Evolutionary conservation across 2,329 filamentous ascomycete genomes (phyloP), one percentile per base, ranked within the genome.

Genomic region (Cercospora sesami): DNA sequence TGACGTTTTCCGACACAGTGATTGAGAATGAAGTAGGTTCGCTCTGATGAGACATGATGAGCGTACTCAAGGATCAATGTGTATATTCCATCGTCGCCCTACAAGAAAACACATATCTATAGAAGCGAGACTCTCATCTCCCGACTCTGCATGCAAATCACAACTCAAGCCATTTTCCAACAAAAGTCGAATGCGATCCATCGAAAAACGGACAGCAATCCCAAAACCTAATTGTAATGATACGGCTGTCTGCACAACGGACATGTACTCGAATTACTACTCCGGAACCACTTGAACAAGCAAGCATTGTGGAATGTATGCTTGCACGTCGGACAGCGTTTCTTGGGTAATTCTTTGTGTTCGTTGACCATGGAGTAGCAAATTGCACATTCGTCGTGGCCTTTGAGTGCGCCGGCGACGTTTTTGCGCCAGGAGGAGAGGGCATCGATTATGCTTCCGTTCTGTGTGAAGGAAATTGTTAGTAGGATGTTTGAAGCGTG

Each of bases 281-380:
- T 94, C 84, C 92, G 91, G 84, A 99, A 98, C 95, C 95, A 99
- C 81, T 94, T 94, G 83, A 93, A 97, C 80, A 99, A 81, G 81
- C 95, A 99, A 2, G 87, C 87, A 0, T 90, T 87, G 80, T 99
- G 95, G 83, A 98, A 99, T 63, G 91, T 83, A 80, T 99, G 94
- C 84, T 93, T 94, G 85, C 95, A 99, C 1, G 94, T 98, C 58
- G 86, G 85, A 79, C 95, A 99, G 64, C 88, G 86, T 85, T 98
- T 98, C 79, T 95, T 94, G 0, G 95, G 95, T 79, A 96, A 88
- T 79, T 91, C 91, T 83, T 92, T 92, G 79, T 97, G 94, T 7
- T 87, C 88, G 18, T 92, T 92, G 71, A 99, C 92, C 76, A 99
- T 93, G 68, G 90, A 93, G 82, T 98, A 98, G 66, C 72, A 73